A percentile compares a stretch with the other conserved stretches of the same genome.
Evolutionary conservation across 495 filamentous ascomycete genomes (phyloP).

Genomic region (Talaromyces thailandensis): DNA sequence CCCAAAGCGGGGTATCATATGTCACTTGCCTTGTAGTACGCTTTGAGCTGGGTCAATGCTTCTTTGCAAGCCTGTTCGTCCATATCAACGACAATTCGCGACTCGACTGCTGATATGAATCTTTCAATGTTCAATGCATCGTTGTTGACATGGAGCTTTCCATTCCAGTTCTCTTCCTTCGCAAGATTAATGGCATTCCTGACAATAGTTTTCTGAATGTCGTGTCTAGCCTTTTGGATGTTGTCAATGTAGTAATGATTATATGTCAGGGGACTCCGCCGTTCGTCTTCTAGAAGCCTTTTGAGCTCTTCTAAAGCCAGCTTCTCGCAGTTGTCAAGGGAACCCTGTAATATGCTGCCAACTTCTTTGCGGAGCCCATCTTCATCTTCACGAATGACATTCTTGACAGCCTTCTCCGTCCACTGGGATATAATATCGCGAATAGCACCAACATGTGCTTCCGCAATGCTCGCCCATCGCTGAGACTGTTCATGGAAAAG

Average conservation of each 20-base stretch:
- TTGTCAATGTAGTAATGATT: constrained; percentile 39
- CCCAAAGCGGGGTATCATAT: no score
- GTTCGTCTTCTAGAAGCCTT: constrained; percentile 32
- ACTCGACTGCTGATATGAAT: constrained; percentile 11
- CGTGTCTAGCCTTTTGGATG: constrained; percentile 23
- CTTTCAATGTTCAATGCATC: constrained; percentile 2
- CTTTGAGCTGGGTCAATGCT: constrained; percentile 12
- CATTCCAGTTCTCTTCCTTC: constrained; percentile 5
- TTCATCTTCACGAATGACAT: constrained; percentile 10
- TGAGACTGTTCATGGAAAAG: constrained; percentile 31
- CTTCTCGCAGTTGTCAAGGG: constrained; percentile 15
- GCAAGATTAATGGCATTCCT: neutral
- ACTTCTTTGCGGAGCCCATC: constrained; percentile 13
- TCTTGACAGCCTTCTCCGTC: neutral
- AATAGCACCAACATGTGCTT: constrained; percentile 8
- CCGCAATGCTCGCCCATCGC: constrained; percentile 16
- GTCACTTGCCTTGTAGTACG: constrained; percentile 23
- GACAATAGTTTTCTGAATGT: constrained; percentile 7
- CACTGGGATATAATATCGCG: no score
- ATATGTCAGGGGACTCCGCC: constrained; percentile 34
- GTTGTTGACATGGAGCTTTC: constrained; percentile 6
- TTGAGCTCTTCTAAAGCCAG: constrained; percentile 22
- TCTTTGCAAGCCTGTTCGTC: constrained; percentile 16
- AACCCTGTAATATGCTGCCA: constrained; percentile 11
- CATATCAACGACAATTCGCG: constrained; percentile 15